phyloP scores from a whole-genome alignment of 805 yeast genomes.

The Middelhovenomyces tepae region DNA sequence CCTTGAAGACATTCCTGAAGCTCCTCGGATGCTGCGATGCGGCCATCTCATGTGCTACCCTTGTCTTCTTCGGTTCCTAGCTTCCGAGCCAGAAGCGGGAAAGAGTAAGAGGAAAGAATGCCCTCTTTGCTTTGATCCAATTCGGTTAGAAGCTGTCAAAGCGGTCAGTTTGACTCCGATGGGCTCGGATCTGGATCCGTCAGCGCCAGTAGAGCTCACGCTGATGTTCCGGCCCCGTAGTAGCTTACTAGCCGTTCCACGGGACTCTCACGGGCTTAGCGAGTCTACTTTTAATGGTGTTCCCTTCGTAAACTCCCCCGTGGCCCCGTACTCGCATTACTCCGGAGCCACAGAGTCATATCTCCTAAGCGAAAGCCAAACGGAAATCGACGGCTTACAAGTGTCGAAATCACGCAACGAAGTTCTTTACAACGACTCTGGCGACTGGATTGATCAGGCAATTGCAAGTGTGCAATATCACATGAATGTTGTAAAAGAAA shows the following conservation, averaged over 20 bases:
- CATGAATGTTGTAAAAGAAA: conserved; percentile 2
- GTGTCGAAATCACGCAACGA: too few relatives aligned
- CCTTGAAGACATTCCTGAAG: conserved; percentile 69
- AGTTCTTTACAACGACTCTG: conserved; percentile 51
- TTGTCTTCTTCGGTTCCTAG: conserved; percentile 67
- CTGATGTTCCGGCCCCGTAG: conserved; percentile 45
- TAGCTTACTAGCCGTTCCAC: conserved; percentile 17
- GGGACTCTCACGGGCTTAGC: conserved; percentile 8
- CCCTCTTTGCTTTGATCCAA: conserved; percentile 64
- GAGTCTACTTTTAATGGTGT: conserved; percentile 6
- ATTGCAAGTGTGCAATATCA: conserved; percentile 21
- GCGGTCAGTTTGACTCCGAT: conserved; percentile 48
- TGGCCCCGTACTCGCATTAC: not conserved
- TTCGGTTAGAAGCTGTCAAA: conserved; percentile 47
- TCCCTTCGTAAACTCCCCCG: conserved; percentile 8
- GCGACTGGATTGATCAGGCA: conserved; percentile 47
- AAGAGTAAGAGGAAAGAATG: conserved; percentile 55
- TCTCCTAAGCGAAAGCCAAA: not conserved
- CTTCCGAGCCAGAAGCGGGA: conserved; percentile 24
- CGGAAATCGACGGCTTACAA: conserved; percentile 7
- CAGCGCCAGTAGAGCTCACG: not conserved
- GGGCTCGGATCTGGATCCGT: conserved; percentile 24
- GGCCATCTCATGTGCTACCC: conserved; percentile 88
- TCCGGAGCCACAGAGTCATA: not conserved
- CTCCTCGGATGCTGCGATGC: conserved; percentile 92